Evolutionary conservation across 176 grass and related monocot species (phyloP).

Genomic region (barley (Hordeum vulgare)): MorexV3_pseudomolecules_assembly NC_058524.1:623506452-623506951

Average conservation of each 20-base stretch:
- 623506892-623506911: background rate
- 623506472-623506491: slow-evolving; percentile 55
- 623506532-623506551: background rate
- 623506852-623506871: background rate
- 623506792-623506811: background rate
- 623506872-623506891: background rate
- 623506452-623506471: slow-evolving; percentile 75
- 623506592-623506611: too few relatives aligned
- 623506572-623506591: too few relatives aligned
- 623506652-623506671: background rate
- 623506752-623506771: background rate
- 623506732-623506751: background rate
- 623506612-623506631: background rate
- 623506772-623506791: background rate
- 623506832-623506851: background rate
- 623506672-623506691: background rate
- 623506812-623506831: background rate
- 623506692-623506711: background rate
- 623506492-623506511: slow-evolving; percentile 22
- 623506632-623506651: background rate
- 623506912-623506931: background rate
- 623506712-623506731: background rate
- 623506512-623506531: fast-evolving
- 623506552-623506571: background rate
- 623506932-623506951: background rate